These are phyloP conservation scores for Xerophyta viscosa DNA, from an alignment of 106 monocot genomes.

Conservation along the genomic window DNA sequence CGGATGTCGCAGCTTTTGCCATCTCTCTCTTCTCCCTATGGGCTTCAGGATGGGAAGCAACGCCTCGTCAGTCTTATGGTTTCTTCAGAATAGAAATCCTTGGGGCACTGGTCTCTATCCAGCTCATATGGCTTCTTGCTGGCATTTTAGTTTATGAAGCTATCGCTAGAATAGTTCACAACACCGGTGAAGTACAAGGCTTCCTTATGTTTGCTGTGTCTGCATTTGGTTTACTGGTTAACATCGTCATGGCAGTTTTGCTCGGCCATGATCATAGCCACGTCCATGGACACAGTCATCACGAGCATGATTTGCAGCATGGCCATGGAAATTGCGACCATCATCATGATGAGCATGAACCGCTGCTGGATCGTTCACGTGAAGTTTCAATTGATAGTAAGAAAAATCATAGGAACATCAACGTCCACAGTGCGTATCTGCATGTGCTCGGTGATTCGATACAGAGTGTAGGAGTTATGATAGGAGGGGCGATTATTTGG, in stretches of 20 bases:
- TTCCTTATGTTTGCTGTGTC: constrained; percentile 55
- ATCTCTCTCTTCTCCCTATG: constrained; percentile 61
- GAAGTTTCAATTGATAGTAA: not conserved
- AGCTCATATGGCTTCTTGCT: constrained; percentile 65
- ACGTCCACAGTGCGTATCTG: constrained; percentile 67
- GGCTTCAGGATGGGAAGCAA: constrained; percentile 64
- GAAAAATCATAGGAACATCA: constrained; percentile 42
- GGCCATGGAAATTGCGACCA: constrained; percentile 8
- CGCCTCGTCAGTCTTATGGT: constrained; percentile 51
- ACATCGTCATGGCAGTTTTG: constrained; percentile 48
- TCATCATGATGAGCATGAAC: constrained; percentile 15
- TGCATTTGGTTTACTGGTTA: constrained; percentile 53
- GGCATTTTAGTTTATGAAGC: constrained; percentile 61
- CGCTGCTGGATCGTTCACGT: constrained; percentile 18
- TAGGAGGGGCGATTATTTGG: no score
- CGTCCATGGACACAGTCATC: constrained; percentile 21
- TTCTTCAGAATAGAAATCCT: constrained; percentile 63
- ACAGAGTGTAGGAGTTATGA: constrained; percentile 75
- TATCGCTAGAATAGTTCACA: constrained; percentile 33
- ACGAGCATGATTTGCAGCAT: constrained; percentile 16
- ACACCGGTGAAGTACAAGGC: constrained; percentile 49
- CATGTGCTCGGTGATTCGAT: constrained; percentile 69
- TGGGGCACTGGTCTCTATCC: constrained; percentile 56
- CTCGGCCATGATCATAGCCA: no score
- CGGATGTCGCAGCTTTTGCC: no score